Conservation (phyloP, 2,329 filamentous ascomycete genomes). For the Xylogone sp. region DNA sequence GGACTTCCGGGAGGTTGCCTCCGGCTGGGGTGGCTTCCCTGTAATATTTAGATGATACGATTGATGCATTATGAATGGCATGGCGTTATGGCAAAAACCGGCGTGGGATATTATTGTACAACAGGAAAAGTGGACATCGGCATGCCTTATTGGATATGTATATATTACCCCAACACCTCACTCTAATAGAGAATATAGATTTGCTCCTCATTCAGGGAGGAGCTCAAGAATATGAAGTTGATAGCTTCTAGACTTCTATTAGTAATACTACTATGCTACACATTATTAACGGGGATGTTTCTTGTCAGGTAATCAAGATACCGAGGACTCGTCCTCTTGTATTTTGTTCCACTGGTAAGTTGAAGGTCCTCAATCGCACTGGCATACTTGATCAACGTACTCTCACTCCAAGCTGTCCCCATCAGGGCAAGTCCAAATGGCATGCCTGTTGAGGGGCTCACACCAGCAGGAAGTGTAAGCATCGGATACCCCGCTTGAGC, state of each 20-base stretch:
- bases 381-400: slow-evolving; percentile 53
- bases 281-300: slow-evolving; percentile 37
- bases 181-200: neutral
- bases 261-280: slow-evolving; percentile 6
- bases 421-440: slow-evolving; percentile 58
- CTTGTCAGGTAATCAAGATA: slow-evolving; percentile 49
- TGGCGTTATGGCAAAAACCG: neutral
- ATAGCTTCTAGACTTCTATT: neutral
- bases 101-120: neutral
- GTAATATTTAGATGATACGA: neutral
- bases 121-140: neutral
- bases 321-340: slow-evolving; percentile 44
- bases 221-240: neutral
- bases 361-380: slow-evolving; percentile 62
- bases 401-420: slow-evolving; percentile 59
- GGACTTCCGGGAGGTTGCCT: slow-evolving; percentile 1
- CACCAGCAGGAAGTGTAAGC: slow-evolving; percentile 63
- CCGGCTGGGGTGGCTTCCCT: neutral
- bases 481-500: slow-evolving; percentile 75
- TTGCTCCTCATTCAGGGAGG: neutral
- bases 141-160: neutral
- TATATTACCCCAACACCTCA: neutral
- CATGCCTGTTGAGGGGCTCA: slow-evolving; percentile 51
- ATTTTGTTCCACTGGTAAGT: slow-evolving; percentile 35
- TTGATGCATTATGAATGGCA: neutral